These are phyloP conservation scores for Penicillium bialowiezense DNA, from an alignment of 495 filamentous ascomycete species.

Conservation along the genomic window DNA sequence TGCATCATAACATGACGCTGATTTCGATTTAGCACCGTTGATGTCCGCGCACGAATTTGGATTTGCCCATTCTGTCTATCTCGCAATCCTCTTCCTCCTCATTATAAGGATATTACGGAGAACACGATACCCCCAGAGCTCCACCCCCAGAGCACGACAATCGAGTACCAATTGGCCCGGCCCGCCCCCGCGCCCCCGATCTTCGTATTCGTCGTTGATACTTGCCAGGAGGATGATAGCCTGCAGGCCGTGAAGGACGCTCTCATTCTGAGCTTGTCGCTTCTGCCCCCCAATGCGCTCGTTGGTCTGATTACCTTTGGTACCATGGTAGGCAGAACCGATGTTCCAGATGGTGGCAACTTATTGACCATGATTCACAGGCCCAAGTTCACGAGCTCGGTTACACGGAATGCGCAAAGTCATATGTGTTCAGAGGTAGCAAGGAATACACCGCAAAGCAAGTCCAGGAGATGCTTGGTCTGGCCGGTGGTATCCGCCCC, in stretches of 20 bases:
- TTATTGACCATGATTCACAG: constrained; percentile 42
- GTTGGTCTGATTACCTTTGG: constrained; percentile 96
- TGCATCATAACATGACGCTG: constrained; percentile 14
- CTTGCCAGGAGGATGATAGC: constrained; percentile 97
- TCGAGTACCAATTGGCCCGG: constrained; percentile 92
- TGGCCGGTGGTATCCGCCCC: constrained; percentile 66
- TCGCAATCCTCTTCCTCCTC: constrained; percentile 89
- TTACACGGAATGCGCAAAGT: constrained; percentile 97
- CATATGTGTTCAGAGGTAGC: constrained; percentile 97
- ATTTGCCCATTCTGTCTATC: constrained; percentile 98
- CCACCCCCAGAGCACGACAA: constrained; percentile 89
- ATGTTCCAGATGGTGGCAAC: constrained; percentile 1
- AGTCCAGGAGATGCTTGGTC: constrained; percentile 97
- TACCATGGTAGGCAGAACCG: constrained; percentile 71
- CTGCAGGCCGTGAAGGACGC: constrained; percentile 94
- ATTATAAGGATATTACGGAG: constrained; percentile 98
- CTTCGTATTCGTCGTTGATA: constrained; percentile 97
- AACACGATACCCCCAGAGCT: constrained; percentile 94
- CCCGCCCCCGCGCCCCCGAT: constrained; percentile 93
- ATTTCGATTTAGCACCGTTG: constrained; percentile 70
- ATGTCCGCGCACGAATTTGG: constrained; percentile 92
- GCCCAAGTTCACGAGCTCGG: constrained; percentile 97
- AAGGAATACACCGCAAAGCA: constrained; percentile 97
- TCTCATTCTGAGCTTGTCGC: constrained; percentile 92
- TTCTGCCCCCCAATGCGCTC: constrained; percentile 88